Evolutionary conservation across 163 green algal genomes (phyloP).

Genomic region (Chlamydomonas reinhardtii): DNA sequence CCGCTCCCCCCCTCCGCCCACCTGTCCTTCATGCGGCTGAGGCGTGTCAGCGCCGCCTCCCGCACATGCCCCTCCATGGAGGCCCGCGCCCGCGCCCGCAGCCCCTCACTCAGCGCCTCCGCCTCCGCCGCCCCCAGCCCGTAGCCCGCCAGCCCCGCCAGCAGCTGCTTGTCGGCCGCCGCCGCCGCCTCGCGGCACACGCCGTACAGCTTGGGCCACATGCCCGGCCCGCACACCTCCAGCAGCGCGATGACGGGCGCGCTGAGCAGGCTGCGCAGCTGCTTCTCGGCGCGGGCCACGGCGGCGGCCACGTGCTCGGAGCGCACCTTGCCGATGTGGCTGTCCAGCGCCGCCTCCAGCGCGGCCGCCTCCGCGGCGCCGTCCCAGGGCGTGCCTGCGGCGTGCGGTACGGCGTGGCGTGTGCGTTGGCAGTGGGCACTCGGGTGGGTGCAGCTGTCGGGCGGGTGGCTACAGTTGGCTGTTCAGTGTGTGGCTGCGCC

Average conservation of each 20-base stretch:
- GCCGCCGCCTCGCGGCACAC: slow-evolving; percentile 53
- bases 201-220: slow-evolving; percentile 83
- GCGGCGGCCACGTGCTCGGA: slow-evolving; percentile 10
- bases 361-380: slow-evolving; percentile 22
- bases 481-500: no score
- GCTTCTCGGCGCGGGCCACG: slow-evolving; percentile 44
- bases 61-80: slow-evolving; percentile 65
- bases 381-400: slow-evolving; percentile 39
- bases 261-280: slow-evolving; percentile 52
- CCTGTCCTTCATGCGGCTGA: slow-evolving; percentile 88
- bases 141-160: slow-evolving; percentile 68
- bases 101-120: slow-evolving; percentile 32
- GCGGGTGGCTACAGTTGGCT: no score
- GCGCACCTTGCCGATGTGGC: slow-evolving; percentile 17
- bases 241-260: slow-evolving; percentile 75
- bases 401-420: no score
- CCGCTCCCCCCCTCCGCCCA: slow-evolving; percentile 23
- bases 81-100: slow-evolving; percentile 46
- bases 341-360: slow-evolving; percentile 42
- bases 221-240: slow-evolving; percentile 70
- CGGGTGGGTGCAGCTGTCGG: no score
- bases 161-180: slow-evolving; percentile 18
- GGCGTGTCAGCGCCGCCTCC: slow-evolving; percentile 86
- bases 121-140: slow-evolving; percentile 56
- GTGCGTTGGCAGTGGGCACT: no score